Evolutionary conservation across 129 eudicot species (phyloP), one percentile per base, ranked within the genome.

Genomic region (Chrysanthemum lavandulifolium): DNA sequence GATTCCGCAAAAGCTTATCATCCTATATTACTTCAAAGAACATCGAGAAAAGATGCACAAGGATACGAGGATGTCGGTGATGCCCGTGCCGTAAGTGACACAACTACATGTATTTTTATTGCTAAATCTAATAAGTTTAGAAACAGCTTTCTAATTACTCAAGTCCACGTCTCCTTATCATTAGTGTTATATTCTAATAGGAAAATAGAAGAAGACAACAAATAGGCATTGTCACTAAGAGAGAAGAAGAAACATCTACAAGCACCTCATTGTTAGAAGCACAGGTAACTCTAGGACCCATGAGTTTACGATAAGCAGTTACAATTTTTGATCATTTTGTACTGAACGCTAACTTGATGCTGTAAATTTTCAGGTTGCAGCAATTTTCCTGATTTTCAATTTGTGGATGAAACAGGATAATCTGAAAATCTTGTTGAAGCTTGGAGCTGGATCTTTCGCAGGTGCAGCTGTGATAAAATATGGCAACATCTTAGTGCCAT

Each of bases 1-100:
- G n/a, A n/a, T n/a, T n/a, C n/a, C n/a, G n/a, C n/a, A n/a, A 87
- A 86, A 82, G 93, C 96, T 71, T 80, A 84, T 76, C 98, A 94
- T 86, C 98, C 98, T 71, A 73, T 94, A 57, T 79, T 94, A 78
- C 92, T 94, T 81, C 86, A n/a, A n/a, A 88, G 65, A 80, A 79
- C 93, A 94, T 84, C 82, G 86, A 29, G 80, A 82, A 48, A 79
- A 74, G 47, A 56, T 94, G 81, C 79, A 76, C 36, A 88, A 86
- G 80, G 92, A 78, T 71, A 80, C 84, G 88, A n/a, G 77, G 91
- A 82, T 81, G 80, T 90, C 72, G 74, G 73, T 65, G 78, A 88
- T 73, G 93, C 93, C 73, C 86, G 61, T 19, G 82, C 98, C 73
- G 98, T 94, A 87, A 84, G 97, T 79, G 45, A 33, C 29, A 55